Conservation (phyloP, 2,329 filamentous ascomycete genomes). For the Stenocarpella maydis region DNA sequence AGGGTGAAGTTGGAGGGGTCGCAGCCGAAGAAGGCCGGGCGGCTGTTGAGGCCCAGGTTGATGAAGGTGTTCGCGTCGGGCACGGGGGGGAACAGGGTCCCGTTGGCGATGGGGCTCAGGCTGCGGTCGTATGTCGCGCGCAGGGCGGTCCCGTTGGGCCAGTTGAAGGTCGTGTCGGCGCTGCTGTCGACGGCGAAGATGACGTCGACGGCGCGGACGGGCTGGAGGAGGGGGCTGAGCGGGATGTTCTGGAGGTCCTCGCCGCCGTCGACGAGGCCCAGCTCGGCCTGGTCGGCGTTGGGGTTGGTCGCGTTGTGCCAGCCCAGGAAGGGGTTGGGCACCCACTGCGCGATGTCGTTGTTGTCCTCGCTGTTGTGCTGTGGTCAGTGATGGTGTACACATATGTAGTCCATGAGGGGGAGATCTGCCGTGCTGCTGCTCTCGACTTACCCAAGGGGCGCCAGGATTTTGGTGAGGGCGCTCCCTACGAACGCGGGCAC, state of each 20-base stretch:
- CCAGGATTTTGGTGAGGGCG: slow-evolving; percentile 61
- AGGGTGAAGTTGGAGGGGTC: slow-evolving; percentile 47
- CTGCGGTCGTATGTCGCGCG: slow-evolving; percentile 65
- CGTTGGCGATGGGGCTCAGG: slow-evolving; percentile 54
- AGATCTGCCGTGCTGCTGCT: not conserved
- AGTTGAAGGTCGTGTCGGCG: slow-evolving; percentile 65
- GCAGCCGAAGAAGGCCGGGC: slow-evolving; percentile 72
- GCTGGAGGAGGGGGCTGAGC: slow-evolving; percentile 59
- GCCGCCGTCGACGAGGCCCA: slow-evolving; percentile 61
- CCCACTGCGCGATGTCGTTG: slow-evolving; percentile 61
- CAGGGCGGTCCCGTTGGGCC: slow-evolving; percentile 68
- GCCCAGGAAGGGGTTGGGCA: slow-evolving; percentile 67
- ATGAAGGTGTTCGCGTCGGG: slow-evolving; percentile 65
- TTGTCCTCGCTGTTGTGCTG: slow-evolving; percentile 49
- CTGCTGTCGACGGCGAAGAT: slow-evolving; percentile 72
- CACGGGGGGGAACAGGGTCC: slow-evolving; percentile 65
- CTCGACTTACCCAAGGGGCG: slow-evolving; percentile 51
- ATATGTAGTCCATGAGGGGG: too few relatives aligned
- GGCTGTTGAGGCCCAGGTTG: slow-evolving; percentile 64
- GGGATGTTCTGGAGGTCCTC: slow-evolving; percentile 59
- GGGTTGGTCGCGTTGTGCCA: slow-evolving; percentile 56
- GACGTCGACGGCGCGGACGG: slow-evolving; percentile 63
- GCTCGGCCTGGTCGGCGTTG: slow-evolving; percentile 45
- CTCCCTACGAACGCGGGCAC: slow-evolving; percentile 59
- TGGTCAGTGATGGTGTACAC: not conserved